Conservation (phyloP, 257 asterid species). For the Leptodermis oblonga region DNA sequence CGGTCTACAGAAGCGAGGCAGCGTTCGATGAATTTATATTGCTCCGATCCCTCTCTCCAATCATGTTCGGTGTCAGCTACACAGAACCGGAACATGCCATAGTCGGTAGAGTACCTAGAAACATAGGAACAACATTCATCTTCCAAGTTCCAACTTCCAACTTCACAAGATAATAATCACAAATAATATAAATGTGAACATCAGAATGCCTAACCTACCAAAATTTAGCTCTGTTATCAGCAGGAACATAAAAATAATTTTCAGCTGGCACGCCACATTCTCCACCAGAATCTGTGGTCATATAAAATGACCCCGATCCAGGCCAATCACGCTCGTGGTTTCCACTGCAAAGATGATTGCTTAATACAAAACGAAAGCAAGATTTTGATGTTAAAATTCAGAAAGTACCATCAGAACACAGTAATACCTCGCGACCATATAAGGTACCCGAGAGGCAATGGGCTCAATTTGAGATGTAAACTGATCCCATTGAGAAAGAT, state of each 20-base stretch:
- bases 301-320: slow-evolving; percentile 76
- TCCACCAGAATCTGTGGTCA: slow-evolving; percentile 78
- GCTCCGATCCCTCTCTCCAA: slow-evolving; percentile 87
- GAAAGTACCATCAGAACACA: background rate
- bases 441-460: slow-evolving; percentile 78
- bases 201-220: slow-evolving; percentile 45
- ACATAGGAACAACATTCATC: background rate
- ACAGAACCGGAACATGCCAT: slow-evolving; percentile 92
- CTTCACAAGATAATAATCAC: background rate
- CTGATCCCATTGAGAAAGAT: slow-evolving; percentile 94
- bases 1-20: slow-evolving; percentile 77
- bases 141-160: background rate
- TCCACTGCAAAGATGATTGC: slow-evolving; percentile 52
- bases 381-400: background rate
- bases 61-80: slow-evolving; percentile 84
- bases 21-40: slow-evolving; percentile 71
- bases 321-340: slow-evolving; percentile 99
- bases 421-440: slow-evolving; percentile 87
- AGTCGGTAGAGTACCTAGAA: slow-evolving; percentile 75
- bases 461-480: slow-evolving; percentile 89
- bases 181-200: background rate
- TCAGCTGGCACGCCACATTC: slow-evolving; percentile 90
- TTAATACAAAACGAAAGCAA: background rate
- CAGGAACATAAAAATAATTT: slow-evolving; percentile 79
- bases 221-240: slow-evolving; percentile 88